These are phyloP conservation scores for Glaciozyma martinii DNA, from an alignment of 768 basidiomycete species.

Conservation along the genomic window DNA sequence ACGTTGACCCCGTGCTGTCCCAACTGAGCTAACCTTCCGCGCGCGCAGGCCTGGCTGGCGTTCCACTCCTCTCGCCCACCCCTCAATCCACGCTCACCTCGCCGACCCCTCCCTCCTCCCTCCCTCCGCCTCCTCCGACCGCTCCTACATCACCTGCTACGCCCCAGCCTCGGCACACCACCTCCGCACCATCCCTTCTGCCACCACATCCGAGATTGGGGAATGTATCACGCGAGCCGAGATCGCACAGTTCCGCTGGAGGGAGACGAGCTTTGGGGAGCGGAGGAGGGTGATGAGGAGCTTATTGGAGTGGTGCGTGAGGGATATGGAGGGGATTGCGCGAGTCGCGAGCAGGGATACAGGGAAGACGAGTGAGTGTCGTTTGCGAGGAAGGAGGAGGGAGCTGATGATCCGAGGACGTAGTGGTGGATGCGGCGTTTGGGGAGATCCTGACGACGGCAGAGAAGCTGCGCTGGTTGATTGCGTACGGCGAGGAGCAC, in stretches of 20 bases:
- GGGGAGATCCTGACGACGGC: conserved; percentile 94
- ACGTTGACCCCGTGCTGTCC: conserved; percentile 8
- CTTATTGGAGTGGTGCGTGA: conserved; percentile 81
- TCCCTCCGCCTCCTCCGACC: conserved; percentile 39
- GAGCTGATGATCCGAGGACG: background rate
- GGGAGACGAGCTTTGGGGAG: conserved; percentile 62
- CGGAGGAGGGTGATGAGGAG: conserved; percentile 75
- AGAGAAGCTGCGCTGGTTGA: conserved; percentile 85
- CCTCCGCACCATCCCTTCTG: conserved; percentile 66
- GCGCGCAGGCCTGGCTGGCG: conserved; percentile 53
- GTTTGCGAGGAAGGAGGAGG: no score
- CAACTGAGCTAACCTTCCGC: conserved; percentile 41
- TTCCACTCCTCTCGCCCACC: conserved; percentile 49
- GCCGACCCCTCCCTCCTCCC: conserved; percentile 52
- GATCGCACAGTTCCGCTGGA: conserved; percentile 64
- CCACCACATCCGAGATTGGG: conserved; percentile 60
- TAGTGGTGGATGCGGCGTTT: conserved; percentile 86
- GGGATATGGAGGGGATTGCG: conserved; percentile 78
- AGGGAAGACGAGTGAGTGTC: conserved; percentile 75
- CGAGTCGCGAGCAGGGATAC: conserved; percentile 85
- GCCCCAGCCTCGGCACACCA: conserved; percentile 85
- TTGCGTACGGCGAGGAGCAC: conserved; percentile 70
- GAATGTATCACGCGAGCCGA: conserved; percentile 60
- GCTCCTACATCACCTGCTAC: conserved; percentile 73
- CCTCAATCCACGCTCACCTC: conserved; percentile 59